Percentiles rank a stretch among this genome's conserved stretches.
phyloP scores from a whole-genome alignment of 1,284 basidiomycete genomes.

The Microbotryomycetes sp. region DNA sequence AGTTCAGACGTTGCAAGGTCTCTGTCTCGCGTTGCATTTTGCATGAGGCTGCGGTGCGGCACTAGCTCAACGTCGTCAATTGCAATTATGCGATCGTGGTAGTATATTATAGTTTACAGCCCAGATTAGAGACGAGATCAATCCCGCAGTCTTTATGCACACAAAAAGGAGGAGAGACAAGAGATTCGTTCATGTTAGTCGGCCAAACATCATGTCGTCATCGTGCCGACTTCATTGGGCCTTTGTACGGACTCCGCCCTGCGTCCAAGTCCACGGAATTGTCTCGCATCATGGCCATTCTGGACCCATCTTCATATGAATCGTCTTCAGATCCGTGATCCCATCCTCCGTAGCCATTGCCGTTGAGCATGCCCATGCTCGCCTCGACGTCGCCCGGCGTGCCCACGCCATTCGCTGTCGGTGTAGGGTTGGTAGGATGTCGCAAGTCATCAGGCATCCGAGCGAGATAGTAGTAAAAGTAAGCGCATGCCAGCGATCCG shows the following conservation, averaged over 20 bases:
- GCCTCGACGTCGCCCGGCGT: neutral
- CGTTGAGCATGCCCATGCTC: neutral
- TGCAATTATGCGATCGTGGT: too few relatives aligned
- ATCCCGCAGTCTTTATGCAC: too few relatives aligned
- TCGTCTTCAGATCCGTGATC: conserved; percentile 18
- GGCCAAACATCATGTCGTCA: too few relatives aligned
- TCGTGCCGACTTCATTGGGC: neutral
- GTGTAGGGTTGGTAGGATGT: conserved; percentile 14
- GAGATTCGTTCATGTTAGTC: too few relatives aligned
- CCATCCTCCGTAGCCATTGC: conserved; percentile 29
- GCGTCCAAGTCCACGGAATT: neutral
- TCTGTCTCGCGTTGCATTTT: too few relatives aligned
- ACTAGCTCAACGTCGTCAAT: too few relatives aligned
- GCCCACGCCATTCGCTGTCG: neutral
- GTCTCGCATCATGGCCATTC: neutral
- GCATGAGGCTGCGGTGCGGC: too few relatives aligned
- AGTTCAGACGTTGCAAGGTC: too few relatives aligned
- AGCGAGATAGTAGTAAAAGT: conserved; percentile 69
- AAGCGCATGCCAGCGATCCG: conserved; percentile 76
- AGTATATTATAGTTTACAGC: too few relatives aligned
- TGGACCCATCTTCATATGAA: neutral
- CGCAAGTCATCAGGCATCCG: conserved; percentile 29
- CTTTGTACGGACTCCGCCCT: neutral
- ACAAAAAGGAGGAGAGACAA: too few relatives aligned
- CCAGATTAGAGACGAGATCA: too few relatives aligned